Conservation (phyloP, 441 rosid species). For the Pelargonium citronellum region DNA sequence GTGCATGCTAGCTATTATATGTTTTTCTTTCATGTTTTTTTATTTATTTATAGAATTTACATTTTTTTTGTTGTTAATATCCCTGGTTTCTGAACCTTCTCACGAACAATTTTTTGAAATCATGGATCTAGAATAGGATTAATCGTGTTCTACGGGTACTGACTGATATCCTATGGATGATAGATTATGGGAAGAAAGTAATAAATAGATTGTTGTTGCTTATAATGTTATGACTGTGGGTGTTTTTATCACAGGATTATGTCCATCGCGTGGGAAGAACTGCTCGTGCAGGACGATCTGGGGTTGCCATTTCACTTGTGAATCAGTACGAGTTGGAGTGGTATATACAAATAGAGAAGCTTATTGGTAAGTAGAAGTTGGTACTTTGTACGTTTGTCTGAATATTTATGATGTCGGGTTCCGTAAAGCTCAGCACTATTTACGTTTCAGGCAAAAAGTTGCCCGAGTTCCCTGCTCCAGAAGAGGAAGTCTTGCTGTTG, state of each 20-base stretch:
- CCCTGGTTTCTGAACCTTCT: no score
- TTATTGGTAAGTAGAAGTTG: slow-evolving; percentile 49
- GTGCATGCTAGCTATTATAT: not conserved
- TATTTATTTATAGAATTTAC: no score
- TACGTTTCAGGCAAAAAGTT: slow-evolving; percentile 57
- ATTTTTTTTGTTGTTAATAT: not conserved
- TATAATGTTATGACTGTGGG: not conserved
- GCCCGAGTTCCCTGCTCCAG: slow-evolving; percentile 58
- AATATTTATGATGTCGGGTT: not conserved
- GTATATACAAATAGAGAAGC: slow-evolving; percentile 86
- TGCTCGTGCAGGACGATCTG: slow-evolving; percentile 97
- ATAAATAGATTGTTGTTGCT: not conserved
- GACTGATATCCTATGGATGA: no score
- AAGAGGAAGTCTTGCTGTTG: slow-evolving; percentile 74
- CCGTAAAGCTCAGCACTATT: not conserved
- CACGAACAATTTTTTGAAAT: no score
- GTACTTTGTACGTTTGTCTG: not conserved
- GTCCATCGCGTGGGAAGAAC: slow-evolving; percentile 99
- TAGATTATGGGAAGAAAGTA: not conserved
- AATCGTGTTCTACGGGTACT: no score
- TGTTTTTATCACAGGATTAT: slow-evolving; percentile 50
- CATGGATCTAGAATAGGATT: no score
- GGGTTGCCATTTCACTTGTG: slow-evolving; percentile 83
- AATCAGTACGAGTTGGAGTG: slow-evolving; percentile 92
- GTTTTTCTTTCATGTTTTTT: not conserved